Evolutionary conservation across 2,329 filamentous ascomycete genomes (phyloP), one percentile per base, ranked within the genome.

Genomic region (Aspergillus sp.): DNA sequence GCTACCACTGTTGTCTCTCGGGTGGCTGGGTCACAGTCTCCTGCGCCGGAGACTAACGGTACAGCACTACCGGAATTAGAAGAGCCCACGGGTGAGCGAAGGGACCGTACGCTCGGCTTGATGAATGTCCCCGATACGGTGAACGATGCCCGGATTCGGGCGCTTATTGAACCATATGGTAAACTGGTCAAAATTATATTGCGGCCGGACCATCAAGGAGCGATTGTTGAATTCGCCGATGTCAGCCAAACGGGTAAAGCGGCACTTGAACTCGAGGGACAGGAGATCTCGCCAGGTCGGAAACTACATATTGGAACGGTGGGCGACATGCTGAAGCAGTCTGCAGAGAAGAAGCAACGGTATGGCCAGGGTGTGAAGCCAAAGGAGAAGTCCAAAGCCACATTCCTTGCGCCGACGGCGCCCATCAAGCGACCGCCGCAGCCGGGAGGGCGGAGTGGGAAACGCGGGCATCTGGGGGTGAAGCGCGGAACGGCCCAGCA

Each of bases 111-210:
- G 1, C 82, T 98, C 50, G 89, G 88, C 9, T 79, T 99, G 27
- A 85, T 97, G 75, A 89, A 93, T 61, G 80, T 99, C 1, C 91
- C 95, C 0, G 95, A 98, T 69, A 98, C 93, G 0, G 86, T 98
- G 67, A 97, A 96, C 63, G 91, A 96, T 68, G 86, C 90, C 1
- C 90, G 93, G 31, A 85, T 99, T 55, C 85, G 85, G 45, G 82
- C 86, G 0, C 78, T 96, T 3, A 86, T 90, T 8, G 88, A 91
- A 65, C 82, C 86, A 1, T 82, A 87, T 45, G 92, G 91, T 0
- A 74, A 82, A 1, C 81, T 97, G 23, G 81, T 87, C 62, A 93
- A 93, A 72, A 81, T 98, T 4, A 82, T 89, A 12, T 81, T 97
- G 11, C 87, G 91, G 46, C 91, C 92, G 1, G 85, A 91, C 59